phyloP scores from a whole-genome alignment of 2,329 filamentous ascomycete species.

The Kalaharituber pfeilii region DNA sequence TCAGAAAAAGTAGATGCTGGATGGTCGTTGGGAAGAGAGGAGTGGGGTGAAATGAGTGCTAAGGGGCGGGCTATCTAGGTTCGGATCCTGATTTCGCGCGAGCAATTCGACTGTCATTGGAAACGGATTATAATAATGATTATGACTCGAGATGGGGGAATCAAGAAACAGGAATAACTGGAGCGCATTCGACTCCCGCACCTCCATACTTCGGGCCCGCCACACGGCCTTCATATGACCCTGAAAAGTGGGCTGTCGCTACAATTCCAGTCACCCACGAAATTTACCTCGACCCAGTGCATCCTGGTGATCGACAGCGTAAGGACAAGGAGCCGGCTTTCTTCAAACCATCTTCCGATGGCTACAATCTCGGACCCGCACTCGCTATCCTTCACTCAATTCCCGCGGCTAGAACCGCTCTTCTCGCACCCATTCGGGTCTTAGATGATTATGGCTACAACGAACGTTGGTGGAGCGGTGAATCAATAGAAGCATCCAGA shows the following conservation, averaged over 20 bases:
- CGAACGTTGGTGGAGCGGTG: conserved; percentile 22
- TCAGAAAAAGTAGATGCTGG: conserved; percentile 5
- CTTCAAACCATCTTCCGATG: conserved; percentile 17
- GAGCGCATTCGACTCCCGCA: conserved; percentile 17
- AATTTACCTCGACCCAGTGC: conserved; percentile 19
- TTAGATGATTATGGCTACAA: conserved; percentile 19
- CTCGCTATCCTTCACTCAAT: conserved; percentile 22
- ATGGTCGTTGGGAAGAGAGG: neutral
- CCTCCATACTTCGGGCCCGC: conserved; percentile 18
- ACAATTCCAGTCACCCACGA: conserved; percentile 17
- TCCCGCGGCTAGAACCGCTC: conserved; percentile 17
- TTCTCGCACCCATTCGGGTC: conserved; percentile 14
- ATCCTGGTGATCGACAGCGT: conserved; percentile 18
- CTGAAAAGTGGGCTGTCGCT: conserved; percentile 19
- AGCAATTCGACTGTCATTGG: conserved; percentile 20
- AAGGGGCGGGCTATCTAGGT: conserved; percentile 1
- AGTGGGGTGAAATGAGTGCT: conserved; percentile 2
- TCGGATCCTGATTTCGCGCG: conserved; percentile 18
- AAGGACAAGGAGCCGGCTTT: conserved; percentile 19
- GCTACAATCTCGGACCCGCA: conserved; percentile 15
- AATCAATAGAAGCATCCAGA: conserved; percentile 18
- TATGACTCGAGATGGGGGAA: conserved; percentile 7
- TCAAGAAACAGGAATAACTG: conserved; percentile 20
- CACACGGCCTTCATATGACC: conserved; percentile 16
- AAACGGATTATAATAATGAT: conserved; percentile 13